Evolutionary conservation across 306 rosid genomes (phyloP).

Genomic region (Leucaena leucocephala): DNA sequence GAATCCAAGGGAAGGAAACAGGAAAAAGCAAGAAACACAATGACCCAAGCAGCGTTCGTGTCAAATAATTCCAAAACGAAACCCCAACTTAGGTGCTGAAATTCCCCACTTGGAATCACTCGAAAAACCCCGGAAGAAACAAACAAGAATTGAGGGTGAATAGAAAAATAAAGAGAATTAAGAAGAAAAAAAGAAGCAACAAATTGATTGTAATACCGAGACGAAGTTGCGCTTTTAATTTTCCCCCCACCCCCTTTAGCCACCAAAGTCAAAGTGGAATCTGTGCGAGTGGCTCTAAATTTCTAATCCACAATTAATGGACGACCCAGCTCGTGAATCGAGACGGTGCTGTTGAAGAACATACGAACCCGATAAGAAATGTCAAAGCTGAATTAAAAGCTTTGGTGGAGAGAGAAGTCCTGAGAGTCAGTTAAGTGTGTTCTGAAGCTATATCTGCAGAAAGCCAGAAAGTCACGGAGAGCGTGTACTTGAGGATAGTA

Average conservation of each 20-base stretch:
- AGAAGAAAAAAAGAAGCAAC: background rate
- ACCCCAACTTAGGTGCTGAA: background rate
- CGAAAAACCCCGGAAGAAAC: background rate
- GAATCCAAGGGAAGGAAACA: background rate
- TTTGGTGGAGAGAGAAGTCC: background rate
- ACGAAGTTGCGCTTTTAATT: background rate
- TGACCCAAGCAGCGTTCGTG: background rate
- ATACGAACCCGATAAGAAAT: background rate
- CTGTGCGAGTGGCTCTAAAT: background rate
- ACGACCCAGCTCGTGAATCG: slow-evolving; percentile 6
- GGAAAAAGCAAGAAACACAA: background rate
- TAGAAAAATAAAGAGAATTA: too few relatives aligned
- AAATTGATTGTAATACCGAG: background rate
- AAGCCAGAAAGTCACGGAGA: background rate
- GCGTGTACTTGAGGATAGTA: background rate
- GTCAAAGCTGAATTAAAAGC: background rate
- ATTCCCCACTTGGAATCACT: background rate
- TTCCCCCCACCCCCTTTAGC: background rate
- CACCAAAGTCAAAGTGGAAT: slow-evolving; percentile 3
- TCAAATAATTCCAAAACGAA: background rate
- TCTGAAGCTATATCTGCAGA: background rate
- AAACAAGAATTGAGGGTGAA: background rate
- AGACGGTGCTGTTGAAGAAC: background rate
- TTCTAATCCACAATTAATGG: background rate
- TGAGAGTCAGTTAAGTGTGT: background rate